These are phyloP conservation scores for Aspergillus sp. DNA, from an alignment of 2,329 filamentous ascomycete species.

Conservation along the genomic window DNA sequence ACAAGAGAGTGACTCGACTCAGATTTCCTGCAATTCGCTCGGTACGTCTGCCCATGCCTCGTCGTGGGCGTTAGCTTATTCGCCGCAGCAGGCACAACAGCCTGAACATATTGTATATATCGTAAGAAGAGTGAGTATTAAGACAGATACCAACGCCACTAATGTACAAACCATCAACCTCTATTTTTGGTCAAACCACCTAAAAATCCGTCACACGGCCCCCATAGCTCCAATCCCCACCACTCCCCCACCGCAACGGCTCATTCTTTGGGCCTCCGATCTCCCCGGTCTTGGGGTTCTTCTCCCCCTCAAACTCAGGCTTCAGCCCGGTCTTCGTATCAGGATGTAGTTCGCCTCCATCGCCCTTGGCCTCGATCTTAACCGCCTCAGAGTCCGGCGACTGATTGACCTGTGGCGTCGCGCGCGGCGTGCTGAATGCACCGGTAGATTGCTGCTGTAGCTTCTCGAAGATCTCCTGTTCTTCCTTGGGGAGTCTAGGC, in stretches of 20 bases:
- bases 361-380: conserved; percentile 56
- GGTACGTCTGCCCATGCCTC: neutral
- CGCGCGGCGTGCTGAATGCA: conserved; percentile 70
- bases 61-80: neutral
- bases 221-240: conserved; percentile 89
- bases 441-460: conserved; percentile 79
- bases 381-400: conserved; percentile 43
- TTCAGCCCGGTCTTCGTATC: conserved; percentile 75
- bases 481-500: conserved; percentile 81
- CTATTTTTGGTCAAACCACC: neutral
- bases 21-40: neutral
- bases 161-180: neutral
- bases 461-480: conserved; percentile 88
- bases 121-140: neutral
- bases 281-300: conserved; percentile 92
- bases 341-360: conserved; percentile 69
- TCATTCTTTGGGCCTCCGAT: conserved; percentile 97
- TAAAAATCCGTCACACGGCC: conserved; percentile 91
- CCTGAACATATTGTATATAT: neutral
- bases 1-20: too few relatives aligned
- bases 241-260: conserved; percentile 81
- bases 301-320: conserved; percentile 91
- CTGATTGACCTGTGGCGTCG: conserved; percentile 54
- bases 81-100: neutral
- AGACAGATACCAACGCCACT: neutral